phyloP scores from a whole-genome alignment of 2,329 filamentous ascomycete species.

The Cladosporium sphaerospermum region DNA sequence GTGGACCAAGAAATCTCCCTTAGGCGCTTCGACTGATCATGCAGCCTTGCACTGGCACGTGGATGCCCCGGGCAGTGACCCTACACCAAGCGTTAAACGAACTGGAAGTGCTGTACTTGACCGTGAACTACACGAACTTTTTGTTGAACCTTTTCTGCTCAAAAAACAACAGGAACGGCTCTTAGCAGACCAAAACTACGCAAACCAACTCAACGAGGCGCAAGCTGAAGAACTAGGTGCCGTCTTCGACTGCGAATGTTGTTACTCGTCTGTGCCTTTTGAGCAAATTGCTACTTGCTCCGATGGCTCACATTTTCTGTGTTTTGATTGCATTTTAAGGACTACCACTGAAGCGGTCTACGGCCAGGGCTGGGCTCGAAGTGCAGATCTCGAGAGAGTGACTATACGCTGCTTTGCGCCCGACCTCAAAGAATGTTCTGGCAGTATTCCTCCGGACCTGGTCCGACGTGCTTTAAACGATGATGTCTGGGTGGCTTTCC shows the following conservation, averaged over 20 bases:
- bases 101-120: slow-evolving; percentile 57
- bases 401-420: slow-evolving; percentile 81
- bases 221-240: slow-evolving; percentile 43
- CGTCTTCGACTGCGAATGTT: slow-evolving; percentile 68
- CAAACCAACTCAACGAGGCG: slow-evolving; percentile 41
- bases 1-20: slow-evolving; percentile 58
- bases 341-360: slow-evolving; percentile 83
- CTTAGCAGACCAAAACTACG: slow-evolving; percentile 35
- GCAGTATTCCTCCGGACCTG: slow-evolving; percentile 63
- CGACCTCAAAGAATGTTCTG: slow-evolving; percentile 58
- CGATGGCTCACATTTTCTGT: slow-evolving; percentile 64
- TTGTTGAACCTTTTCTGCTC: slow-evolving; percentile 39
- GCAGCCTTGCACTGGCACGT: slow-evolving; percentile 58
- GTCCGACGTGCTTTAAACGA: slow-evolving; percentile 69
- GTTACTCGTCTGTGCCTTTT: slow-evolving; percentile 64
- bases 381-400: slow-evolving; percentile 64
- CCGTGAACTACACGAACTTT: slow-evolving; percentile 41
- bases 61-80: slow-evolving; percentile 43
- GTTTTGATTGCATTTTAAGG: slow-evolving; percentile 74
- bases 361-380: slow-evolving; percentile 84
- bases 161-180: slow-evolving; percentile 35
- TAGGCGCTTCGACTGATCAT: slow-evolving; percentile 50
- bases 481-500: slow-evolving; percentile 68
- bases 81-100: slow-evolving; percentile 55
- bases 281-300: slow-evolving; percentile 71